A percentile compares a stretch with the other conserved stretches of the same genome.
Conservation (phyloP, 805 yeast genomes). For the Candida nitratophila region DNA sequence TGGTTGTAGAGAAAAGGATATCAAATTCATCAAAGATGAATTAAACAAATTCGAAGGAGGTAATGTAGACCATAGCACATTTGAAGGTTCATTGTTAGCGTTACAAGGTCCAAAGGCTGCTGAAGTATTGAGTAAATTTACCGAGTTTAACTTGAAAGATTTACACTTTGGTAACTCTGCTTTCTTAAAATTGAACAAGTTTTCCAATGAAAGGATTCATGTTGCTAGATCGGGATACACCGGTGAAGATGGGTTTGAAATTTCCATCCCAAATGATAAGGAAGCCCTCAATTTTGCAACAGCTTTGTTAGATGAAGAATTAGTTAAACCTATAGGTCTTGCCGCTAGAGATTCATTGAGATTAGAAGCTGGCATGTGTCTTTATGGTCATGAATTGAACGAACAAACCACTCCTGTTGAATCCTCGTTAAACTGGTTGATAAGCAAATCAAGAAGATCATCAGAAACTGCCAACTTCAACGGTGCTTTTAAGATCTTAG, state of each 20-base stretch:
- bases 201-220: constrained; percentile 44
- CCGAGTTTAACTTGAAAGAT: constrained; percentile 48
- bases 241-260: constrained; percentile 97
- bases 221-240: constrained; percentile 96
- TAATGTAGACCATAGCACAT: constrained; percentile 29
- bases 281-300: constrained; percentile 56
- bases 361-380: constrained; percentile 97
- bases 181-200: constrained; percentile 36
- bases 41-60: constrained; percentile 27
- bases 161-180: constrained; percentile 71
- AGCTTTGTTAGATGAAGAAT: constrained; percentile 43
- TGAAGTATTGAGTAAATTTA: constrained; percentile 54
- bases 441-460: constrained; percentile 71
- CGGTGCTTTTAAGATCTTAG: constrained; percentile 64
- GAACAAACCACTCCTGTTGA: constrained; percentile 81
- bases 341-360: constrained; percentile 98
- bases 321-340: constrained; percentile 81
- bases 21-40: constrained; percentile 52
- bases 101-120: constrained; percentile 89
- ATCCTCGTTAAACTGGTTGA: constrained; percentile 83
- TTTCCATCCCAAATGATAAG: constrained; percentile 58
- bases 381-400: constrained; percentile 87
- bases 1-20: constrained; percentile 82
- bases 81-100: constrained; percentile 77
- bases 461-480: constrained; percentile 49